Conservation (phyloP, 768 basidiomycete genomes). For the Imleria badia region DNA sequence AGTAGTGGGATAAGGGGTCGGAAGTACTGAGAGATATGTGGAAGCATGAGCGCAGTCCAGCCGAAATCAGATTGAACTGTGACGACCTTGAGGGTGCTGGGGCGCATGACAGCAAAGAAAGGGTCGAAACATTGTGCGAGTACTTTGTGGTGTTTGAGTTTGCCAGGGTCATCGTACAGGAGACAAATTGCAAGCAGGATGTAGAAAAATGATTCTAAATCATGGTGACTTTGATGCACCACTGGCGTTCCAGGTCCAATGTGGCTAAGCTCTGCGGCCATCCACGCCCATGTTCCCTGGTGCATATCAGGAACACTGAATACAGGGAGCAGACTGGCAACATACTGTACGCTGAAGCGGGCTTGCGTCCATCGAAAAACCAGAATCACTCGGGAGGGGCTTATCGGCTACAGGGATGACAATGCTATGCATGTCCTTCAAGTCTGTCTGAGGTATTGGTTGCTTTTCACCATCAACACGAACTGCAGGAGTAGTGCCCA, state of each 20-base stretch:
- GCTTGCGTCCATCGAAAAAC: not conserved
- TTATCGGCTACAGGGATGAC: not conserved
- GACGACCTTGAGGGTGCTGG: too few relatives aligned
- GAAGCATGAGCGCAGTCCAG: not conserved
- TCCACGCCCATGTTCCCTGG: too few relatives aligned
- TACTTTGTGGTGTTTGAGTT: too few relatives aligned
- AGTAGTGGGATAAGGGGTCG: not conserved
- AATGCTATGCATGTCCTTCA: too few relatives aligned
- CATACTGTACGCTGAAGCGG: not conserved
- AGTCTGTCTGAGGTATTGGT: too few relatives aligned
- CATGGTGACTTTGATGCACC: not conserved
- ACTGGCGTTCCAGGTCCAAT: not conserved
- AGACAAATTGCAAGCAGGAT: too few relatives aligned
- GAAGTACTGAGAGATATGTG: slow-evolving; percentile 2
- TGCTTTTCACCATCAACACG: too few relatives aligned
- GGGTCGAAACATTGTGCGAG: slow-evolving; percentile 3
- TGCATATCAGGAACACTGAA: not conserved
- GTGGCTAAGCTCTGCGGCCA: slow-evolving; percentile 1
- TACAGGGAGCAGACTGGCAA: too few relatives aligned
- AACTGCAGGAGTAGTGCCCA: too few relatives aligned
- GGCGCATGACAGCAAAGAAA: too few relatives aligned
- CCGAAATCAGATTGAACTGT: not conserved
- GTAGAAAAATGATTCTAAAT: slow-evolving; percentile 14
- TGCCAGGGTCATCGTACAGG: too few relatives aligned
- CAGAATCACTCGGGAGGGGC: too few relatives aligned